Evolutionary conservation across 805 yeast genomes (phyloP), one percentile per base, ranked within the genome.

Genomic region (Wickerhamiella cacticola): DNA sequence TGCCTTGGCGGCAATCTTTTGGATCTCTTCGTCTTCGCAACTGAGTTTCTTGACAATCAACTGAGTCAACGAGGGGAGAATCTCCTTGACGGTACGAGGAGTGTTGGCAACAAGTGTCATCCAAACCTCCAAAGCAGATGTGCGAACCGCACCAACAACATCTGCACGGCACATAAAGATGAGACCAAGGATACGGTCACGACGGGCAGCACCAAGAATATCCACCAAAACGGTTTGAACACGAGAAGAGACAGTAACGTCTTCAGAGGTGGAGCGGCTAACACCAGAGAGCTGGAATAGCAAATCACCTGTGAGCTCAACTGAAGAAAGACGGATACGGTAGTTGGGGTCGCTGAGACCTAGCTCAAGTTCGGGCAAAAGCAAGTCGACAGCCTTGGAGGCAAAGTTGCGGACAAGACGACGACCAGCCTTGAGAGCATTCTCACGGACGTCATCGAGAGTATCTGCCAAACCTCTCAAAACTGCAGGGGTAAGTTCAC

Each of bases 101-200:
- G 98, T 92, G 63, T 92, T 92, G 42, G 95, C 83, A 45, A 92
- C 96, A 60, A 92, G 71, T 0, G 95, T 86, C 67, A 88, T 88
- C 99, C 99, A 92, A 41, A 92, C 86, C 58, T 92, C 96, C 51
- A 85, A 77, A 10, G 97, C 80, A 22, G 94, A 83, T 54, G 78
- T 78, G 58, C 98, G 79, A 23, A 92, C 99, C 55, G 79, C 72
- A 56, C 85, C 85, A 33, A 92, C 76, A 34, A 79, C 76, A 69
- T 92, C 99, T 12, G 95, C 84, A 64, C 98, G 87, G 64, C 96
- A 88, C 28, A 92, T 79, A 64, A 87, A 92, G 56, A 92, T 69
- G n/a, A 88, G 71, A 1, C 96, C 76, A 56, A 92, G 69, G 34
- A 92, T 74, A 50, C 86, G 77, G 62, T 87, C 94, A 60, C 96